Evolutionary conservation across 2,329 filamentous ascomycete species (phyloP).

Genomic region (Diplodia intermedia): DNA sequence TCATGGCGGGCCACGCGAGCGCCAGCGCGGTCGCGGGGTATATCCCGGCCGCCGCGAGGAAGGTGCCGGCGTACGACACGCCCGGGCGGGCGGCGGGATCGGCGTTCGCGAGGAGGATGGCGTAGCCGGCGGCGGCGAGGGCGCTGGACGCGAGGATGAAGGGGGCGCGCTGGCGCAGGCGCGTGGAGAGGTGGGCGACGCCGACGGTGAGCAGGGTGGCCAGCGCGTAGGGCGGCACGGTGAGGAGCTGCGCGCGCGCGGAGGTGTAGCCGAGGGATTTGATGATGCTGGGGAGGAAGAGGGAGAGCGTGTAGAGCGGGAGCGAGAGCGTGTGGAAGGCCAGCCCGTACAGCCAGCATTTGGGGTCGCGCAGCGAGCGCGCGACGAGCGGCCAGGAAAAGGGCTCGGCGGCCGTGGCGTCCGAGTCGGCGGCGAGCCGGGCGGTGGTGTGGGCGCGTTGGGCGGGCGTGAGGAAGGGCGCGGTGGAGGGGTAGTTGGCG

Average conservation of each 20-base stretch:
- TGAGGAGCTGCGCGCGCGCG: conserved; percentile 53
- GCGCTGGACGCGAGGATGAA: conserved; percentile 46
- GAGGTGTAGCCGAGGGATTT: conserved; percentile 53
- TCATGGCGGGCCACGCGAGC: conserved; percentile 61
- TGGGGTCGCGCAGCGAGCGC: conserved; percentile 69
- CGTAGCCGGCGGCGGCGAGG: conserved; percentile 48
- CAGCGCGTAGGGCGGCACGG: conserved; percentile 54
- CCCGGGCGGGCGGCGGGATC: conserved; percentile 42
- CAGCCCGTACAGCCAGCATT: conserved; percentile 75
- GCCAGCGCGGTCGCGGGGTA: conserved; percentile 50
- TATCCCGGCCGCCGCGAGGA: conserved; percentile 49
- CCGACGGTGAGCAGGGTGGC: conserved; percentile 48
- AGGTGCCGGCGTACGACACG: conserved; percentile 48
- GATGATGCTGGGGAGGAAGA: conserved; percentile 59
- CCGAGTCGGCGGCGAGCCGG: conserved; percentile 71
- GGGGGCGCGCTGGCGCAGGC: conserved; percentile 41
- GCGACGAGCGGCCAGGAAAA: conserved; percentile 73
- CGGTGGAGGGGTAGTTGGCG: conserved; percentile 69
- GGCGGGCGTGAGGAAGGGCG: conserved; percentile 62
- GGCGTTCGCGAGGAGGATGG: conserved; percentile 47
- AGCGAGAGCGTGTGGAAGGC: conserved; percentile 76
- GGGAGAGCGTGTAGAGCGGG: conserved; percentile 47
- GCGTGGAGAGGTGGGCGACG: conserved; percentile 46
- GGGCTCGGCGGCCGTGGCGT: conserved; percentile 70
- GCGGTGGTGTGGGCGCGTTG: conserved; percentile 65